A percentile compares a stretch with the other conserved stretches of the same genome.
phyloP scores from a whole-genome alignment of 1,139 yeast species.

The Zygoascus sp. region DNA sequence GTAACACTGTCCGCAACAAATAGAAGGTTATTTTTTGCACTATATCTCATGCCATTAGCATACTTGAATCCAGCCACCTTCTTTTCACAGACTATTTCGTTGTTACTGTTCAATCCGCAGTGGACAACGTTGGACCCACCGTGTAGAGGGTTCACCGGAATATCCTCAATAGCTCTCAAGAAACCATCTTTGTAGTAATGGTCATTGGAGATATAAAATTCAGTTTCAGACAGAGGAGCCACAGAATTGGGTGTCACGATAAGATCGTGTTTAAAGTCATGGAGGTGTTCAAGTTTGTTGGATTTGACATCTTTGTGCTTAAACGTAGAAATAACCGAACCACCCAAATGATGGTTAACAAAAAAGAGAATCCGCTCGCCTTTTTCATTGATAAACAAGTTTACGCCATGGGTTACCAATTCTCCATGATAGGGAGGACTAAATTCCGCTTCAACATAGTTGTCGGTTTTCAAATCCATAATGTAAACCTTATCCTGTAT shows the following conservation, averaged over 20 bases:
- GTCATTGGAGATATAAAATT: conserved; percentile 14
- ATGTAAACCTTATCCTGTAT: conserved; percentile 1
- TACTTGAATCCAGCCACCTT: neutral
- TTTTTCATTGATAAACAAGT: conserved; percentile 6
- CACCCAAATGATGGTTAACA: conserved; percentile 10
- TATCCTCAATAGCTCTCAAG: conserved; percentile 10
- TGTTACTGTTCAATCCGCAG: neutral
- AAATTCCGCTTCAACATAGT: neutral
- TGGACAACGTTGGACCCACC: neutral
- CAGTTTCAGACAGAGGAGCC: conserved; percentile 11
- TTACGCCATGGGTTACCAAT: conserved; percentile 13
- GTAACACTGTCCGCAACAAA: conserved; percentile 1
- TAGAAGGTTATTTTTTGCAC: neutral
- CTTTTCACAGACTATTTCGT: neutral
- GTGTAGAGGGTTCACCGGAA: conserved; percentile 5
- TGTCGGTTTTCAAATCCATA: conserved; percentile 1
- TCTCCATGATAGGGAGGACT: conserved; percentile 7
- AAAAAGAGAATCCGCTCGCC: conserved; percentile 8
- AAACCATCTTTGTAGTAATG: conserved; percentile 11
- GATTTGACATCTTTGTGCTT: conserved; percentile 8
- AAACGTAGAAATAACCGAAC: conserved; percentile 9
- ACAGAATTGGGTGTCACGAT: conserved; percentile 13
- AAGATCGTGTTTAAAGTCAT: conserved; percentile 7
- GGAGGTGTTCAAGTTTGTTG: conserved; percentile 6
- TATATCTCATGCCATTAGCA: conserved; percentile 8